These are phyloP conservation scores for Monilinia fructicola DNA, from an alignment of 2,329 filamentous ascomycete species.

Conservation along the genomic window DNA sequence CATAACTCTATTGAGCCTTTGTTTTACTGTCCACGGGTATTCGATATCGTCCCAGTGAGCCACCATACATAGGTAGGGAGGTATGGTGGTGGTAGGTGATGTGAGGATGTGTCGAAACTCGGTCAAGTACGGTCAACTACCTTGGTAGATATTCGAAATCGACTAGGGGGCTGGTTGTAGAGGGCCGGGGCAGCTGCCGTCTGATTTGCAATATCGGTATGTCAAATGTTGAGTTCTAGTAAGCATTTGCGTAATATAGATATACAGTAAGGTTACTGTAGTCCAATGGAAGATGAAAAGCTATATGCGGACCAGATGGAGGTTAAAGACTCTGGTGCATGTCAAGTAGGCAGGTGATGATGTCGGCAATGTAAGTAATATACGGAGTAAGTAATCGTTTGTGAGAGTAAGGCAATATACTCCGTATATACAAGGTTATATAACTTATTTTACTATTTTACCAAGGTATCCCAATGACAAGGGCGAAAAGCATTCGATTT, in stretches of 20 bases:
- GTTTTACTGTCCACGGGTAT: no score
- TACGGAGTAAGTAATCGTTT: no score
- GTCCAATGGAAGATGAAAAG: background rate
- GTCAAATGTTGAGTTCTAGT: background rate
- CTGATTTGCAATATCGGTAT: background rate
- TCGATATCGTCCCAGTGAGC: no score
- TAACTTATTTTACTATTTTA: background rate
- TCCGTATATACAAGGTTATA: no score
- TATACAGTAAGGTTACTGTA: background rate
- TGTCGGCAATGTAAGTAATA: background rate
- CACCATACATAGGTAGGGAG: no score
- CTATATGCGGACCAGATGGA: no score
- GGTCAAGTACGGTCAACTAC: background rate
- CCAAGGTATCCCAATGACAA: slow-evolving; percentile 10
- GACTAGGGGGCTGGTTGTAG: background rate
- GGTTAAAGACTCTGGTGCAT: slow-evolving; percentile 5
- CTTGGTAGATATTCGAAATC: background rate
- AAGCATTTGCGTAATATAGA: background rate
- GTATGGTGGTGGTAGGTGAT: background rate
- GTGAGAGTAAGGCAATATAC: no score
- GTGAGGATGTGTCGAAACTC: background rate
- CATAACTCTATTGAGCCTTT: background rate
- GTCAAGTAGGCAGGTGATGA: slow-evolving; percentile 2
- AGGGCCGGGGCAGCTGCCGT: no score
- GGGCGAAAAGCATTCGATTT: slow-evolving; percentile 11